These are phyloP conservation scores for Aspergillus sclerotialis DNA, from an alignment of 2,329 filamentous ascomycete species.

Conservation along the genomic window DNA sequence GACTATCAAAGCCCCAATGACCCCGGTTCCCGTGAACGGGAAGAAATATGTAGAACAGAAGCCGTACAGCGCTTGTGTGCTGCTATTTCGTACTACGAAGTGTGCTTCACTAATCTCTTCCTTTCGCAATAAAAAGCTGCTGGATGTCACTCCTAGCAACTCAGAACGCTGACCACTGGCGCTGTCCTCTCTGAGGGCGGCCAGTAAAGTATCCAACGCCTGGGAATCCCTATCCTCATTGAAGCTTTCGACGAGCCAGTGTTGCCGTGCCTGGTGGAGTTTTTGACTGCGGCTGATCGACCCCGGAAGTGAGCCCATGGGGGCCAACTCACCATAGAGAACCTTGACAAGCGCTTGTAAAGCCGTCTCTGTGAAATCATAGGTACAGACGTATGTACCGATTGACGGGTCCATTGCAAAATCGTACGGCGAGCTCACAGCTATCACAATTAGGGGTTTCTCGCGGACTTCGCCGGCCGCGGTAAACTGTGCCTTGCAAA, in stretches of 20 bases:
- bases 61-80: conserved; percentile 81
- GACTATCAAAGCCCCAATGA: conserved; percentile 81
- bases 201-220: conserved; percentile 69
- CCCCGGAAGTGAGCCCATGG: conserved; percentile 54
- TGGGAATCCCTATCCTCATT: conserved; percentile 68
- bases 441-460: conserved; percentile 83
- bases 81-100: conserved; percentile 90
- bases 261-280: conserved; percentile 78
- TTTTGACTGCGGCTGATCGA: conserved; percentile 84
- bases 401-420: conserved; percentile 90
- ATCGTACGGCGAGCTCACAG: conserved; percentile 92
- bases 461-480: conserved; percentile 43
- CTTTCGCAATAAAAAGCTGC: conserved; percentile 68
- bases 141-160: conserved; percentile 61
- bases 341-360: conserved; percentile 77
- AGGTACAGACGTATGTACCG: conserved; percentile 89
- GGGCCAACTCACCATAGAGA: conserved; percentile 66
- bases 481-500: conserved; percentile 53
- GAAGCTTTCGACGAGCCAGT: conserved; percentile 90
- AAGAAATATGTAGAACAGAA: conserved; percentile 87
- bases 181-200: conserved; percentile 56
- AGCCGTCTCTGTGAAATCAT: conserved; percentile 91
- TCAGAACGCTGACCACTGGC: conserved; percentile 61
- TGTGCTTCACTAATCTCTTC: conserved; percentile 70
- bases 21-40: conserved; percentile 60